Evolutionary conservation across 2,329 filamentous ascomycete species (phyloP).

Genomic region (Alternaria angustiovoidea): DNA sequence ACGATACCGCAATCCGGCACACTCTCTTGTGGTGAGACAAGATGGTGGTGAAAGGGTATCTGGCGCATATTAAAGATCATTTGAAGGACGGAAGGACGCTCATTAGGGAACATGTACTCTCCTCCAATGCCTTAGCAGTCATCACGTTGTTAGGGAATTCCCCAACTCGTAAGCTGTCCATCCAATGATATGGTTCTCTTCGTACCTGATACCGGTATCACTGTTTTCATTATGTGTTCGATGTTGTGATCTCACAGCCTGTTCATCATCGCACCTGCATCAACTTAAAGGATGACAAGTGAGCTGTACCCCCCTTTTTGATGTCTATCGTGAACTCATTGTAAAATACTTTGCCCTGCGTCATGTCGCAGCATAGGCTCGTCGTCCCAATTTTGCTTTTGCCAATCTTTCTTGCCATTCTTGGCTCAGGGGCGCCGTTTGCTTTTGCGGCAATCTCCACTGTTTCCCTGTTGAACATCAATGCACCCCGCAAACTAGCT

Average conservation of each 20-base stretch:
- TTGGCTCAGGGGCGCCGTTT: slow-evolving; percentile 3
- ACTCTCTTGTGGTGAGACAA: background rate
- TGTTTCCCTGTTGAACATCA: slow-evolving; percentile 4
- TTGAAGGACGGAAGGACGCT: background rate
- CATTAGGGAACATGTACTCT: background rate
- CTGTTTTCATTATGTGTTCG: background rate
- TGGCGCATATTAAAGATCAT: background rate
- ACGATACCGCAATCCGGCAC: background rate
- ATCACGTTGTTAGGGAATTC: background rate
- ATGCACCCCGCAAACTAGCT: slow-evolving; percentile 1
- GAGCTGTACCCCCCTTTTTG: background rate
- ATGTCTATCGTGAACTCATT: background rate
- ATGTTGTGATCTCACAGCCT: background rate
- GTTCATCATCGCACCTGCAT: background rate
- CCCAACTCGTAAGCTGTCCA: background rate
- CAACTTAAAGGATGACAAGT: background rate
- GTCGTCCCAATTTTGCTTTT: background rate
- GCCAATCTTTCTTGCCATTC: background rate
- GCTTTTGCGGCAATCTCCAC: background rate
- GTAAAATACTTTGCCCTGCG: background rate
- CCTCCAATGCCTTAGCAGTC: background rate
- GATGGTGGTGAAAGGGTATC: background rate
- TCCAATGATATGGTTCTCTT: background rate
- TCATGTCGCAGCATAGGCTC: background rate
- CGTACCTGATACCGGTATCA: background rate